A percentile compares a stretch with the other conserved stretches of the same genome.
Conservation (phyloP, 176 grass and related monocot species). For the Cenchrus americanus region DNA sequence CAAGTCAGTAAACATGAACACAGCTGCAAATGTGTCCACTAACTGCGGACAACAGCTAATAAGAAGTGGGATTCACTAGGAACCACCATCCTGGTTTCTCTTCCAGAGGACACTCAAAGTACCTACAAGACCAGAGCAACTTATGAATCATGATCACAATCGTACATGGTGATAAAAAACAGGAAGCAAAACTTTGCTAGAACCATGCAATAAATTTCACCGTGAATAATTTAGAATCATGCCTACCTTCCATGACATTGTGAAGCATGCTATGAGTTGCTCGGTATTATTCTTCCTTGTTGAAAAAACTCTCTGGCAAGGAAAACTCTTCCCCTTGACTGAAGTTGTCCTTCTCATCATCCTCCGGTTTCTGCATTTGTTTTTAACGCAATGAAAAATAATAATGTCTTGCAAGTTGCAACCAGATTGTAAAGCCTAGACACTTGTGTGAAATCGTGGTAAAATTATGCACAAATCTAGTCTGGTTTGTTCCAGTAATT, state of each 20-base stretch:
- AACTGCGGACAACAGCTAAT: background rate
- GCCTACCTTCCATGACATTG: background rate
- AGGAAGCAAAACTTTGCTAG: background rate
- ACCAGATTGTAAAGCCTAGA: background rate
- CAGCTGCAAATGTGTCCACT: background rate
- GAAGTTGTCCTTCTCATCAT: constrained; percentile 77
- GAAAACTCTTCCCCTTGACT: constrained; percentile 75
- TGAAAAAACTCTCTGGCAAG: constrained; percentile 65
- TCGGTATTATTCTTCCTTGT: constrained; percentile 68
- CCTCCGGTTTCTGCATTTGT: constrained; percentile 77
- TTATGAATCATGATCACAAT: background rate
- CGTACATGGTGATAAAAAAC: background rate
- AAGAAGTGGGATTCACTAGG: too few relatives aligned
- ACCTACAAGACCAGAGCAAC: background rate
- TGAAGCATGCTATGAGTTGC: background rate
- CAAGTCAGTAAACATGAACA: constrained; percentile 22
- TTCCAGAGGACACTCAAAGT: background rate
- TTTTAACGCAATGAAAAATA: background rate
- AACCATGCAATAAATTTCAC: background rate
- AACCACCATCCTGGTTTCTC: background rate
- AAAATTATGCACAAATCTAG: background rate
- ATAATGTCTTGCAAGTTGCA: background rate
- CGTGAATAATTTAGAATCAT: background rate
- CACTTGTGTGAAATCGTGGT: background rate
- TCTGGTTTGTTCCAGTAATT: background rate